A percentile compares a stretch with the other conserved stretches of the same genome.
Evolutionary conservation across 441 rosid genomes (phyloP).

Genomic region (Theobroma grandiflorum): DNA sequence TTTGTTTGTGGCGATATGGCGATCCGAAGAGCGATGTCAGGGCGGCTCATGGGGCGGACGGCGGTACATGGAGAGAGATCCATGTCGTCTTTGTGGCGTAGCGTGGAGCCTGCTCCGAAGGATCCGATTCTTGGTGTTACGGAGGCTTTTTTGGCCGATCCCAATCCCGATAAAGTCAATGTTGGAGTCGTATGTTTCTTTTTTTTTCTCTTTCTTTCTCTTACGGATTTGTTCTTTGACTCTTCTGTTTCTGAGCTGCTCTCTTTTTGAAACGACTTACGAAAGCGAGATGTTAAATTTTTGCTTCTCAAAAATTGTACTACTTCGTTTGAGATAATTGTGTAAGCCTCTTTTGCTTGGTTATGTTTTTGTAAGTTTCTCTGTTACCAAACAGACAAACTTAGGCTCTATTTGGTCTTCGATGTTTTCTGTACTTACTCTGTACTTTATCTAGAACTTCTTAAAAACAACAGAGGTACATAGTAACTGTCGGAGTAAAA

Average conservation of each 20-base stretch:
- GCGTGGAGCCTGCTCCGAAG: slow-evolving; percentile 86
- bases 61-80: slow-evolving; percentile 49
- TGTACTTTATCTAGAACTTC: background rate
- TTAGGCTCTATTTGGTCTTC: background rate
- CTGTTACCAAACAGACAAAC: background rate
- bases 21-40: slow-evolving; percentile 41
- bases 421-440: background rate
- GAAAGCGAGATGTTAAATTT: too few species aligned
- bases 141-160: slow-evolving; percentile 92
- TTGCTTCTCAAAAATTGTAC: too few species aligned
- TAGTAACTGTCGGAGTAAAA: background rate
- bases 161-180: slow-evolving; percentile 80
- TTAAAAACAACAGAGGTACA: background rate
- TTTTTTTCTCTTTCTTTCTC: background rate
- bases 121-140: slow-evolving; percentile 97
- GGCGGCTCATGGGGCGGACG: slow-evolving; percentile 37
- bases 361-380: background rate
- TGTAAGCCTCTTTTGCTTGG: background rate
- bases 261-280: background rate
- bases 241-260: background rate
- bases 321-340: background rate
- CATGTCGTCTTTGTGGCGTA: slow-evolving; percentile 88
- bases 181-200: slow-evolving; percentile 84
- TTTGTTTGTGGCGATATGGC: slow-evolving; percentile 39
- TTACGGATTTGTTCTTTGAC: background rate